These are phyloP conservation scores for Calonectria hawksworthii DNA, from an alignment of 2,329 filamentous ascomycete species.

Conservation along the genomic window DNA sequence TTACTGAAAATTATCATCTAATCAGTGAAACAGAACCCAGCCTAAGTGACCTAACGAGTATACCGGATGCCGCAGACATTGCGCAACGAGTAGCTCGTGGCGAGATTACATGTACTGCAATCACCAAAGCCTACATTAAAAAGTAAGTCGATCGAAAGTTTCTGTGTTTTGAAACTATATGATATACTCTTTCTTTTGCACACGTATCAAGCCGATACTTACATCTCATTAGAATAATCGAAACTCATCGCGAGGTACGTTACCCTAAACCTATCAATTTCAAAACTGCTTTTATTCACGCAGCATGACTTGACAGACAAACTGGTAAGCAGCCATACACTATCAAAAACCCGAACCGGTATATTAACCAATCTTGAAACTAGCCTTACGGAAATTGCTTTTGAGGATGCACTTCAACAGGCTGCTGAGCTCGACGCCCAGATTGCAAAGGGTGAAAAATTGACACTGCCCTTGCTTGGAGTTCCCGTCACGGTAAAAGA, in stretches of 20 bases:
- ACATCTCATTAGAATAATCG: constrained; percentile 6
- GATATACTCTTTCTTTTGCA: not conserved
- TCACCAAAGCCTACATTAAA: constrained; percentile 24
- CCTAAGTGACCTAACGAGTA: not conserved
- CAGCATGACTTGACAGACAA: constrained; percentile 10
- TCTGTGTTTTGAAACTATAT: no score
- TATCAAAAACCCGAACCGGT: not conserved
- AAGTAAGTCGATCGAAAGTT: not conserved
- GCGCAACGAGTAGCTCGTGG: not conserved
- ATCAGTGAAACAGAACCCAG: not conserved
- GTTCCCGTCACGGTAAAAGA: constrained; percentile 62
- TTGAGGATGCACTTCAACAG: constrained; percentile 35
- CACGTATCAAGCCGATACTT: not conserved
- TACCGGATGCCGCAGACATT: not conserved
- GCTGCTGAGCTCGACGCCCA: constrained; percentile 33
- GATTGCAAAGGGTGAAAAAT: not conserved
- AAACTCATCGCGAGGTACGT: constrained; percentile 27
- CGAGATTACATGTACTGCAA: constrained; percentile 3
- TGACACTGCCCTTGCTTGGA: constrained; percentile 37
- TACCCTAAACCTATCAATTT: not conserved
- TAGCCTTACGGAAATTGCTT: constrained; percentile 34
- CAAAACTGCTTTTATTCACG: not conserved
- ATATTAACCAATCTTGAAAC: not conserved
- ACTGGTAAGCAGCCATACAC: constrained; percentile 14
- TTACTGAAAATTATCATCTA: not conserved